Conservation (phyloP, 352 stramenopile genomes). For the Phytophthora crassamura region DNA sequence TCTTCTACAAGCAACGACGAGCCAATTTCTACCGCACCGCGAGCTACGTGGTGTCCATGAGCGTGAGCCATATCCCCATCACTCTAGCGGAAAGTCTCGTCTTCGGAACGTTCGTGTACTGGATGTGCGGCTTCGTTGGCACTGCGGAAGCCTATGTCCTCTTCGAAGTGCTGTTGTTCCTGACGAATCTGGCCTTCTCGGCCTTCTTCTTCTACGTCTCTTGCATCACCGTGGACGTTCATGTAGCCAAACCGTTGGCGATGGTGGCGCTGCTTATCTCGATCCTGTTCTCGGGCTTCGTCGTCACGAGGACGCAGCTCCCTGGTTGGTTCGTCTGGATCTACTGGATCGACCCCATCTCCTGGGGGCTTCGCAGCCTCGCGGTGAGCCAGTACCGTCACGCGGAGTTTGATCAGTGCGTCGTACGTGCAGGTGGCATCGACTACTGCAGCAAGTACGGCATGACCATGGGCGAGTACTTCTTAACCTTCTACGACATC, state of each 20-base stretch:
- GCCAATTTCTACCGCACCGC: too few species aligned
- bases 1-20: too few species aligned
- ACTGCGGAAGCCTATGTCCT: conserved; percentile 40
- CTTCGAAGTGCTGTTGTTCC: conserved; percentile 48
- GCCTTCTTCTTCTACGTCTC: too few species aligned
- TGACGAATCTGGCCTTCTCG: conserved; percentile 52
- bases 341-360: conserved; percentile 63
- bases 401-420: conserved; percentile 33
- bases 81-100: conserved; percentile 47
- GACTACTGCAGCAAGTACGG: conserved; percentile 45
- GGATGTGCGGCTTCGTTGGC: conserved; percentile 72
- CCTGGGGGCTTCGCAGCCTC: conserved; percentile 48
- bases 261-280: conserved; percentile 44
- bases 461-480: conserved; percentile 54
- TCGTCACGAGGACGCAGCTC: conserved; percentile 43
- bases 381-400: conserved; percentile 45
- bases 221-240: conserved; percentile 34
- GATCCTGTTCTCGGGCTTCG: conserved; percentile 56
- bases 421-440: conserved; percentile 21
- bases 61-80: conserved; percentile 50
- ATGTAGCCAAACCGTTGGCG: conserved; percentile 49
- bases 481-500: conserved; percentile 40
- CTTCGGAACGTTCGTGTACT: conserved; percentile 82
- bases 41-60: too few species aligned
- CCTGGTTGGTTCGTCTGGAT: conserved; percentile 58